phyloP scores from a whole-genome alignment of 805 yeast species.

The Metschnikowia hibisci region DNA sequence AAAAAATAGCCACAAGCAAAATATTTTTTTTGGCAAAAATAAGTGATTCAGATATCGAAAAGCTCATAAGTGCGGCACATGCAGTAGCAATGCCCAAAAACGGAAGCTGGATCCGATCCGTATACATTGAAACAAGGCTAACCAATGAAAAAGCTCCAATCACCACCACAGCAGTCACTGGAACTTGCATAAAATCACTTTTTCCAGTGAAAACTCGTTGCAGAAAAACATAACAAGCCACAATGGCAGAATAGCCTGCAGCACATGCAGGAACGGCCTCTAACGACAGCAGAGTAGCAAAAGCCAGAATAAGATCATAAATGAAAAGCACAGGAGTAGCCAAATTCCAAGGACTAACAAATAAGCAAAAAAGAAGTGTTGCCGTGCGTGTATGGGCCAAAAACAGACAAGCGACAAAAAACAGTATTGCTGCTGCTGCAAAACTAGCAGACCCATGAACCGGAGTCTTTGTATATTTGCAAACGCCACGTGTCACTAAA shows the following conservation, averaged over 20 bases:
- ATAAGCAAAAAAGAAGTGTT: conserved; percentile 28
- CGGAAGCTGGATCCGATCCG: conserved; percentile 7
- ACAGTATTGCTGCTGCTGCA: conserved; percentile 19
- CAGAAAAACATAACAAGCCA: conserved; percentile 16
- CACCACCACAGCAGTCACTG: conserved; percentile 3
- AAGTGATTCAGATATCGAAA: conserved; percentile 10
- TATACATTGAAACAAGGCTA: conserved; percentile 1
- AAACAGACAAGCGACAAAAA: conserved; percentile 22
- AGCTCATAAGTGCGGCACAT: conserved; percentile 12
- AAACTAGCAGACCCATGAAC: conserved; percentile 12
- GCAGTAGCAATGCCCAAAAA: conserved; percentile 14
- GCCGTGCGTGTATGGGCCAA: conserved; percentile 26
- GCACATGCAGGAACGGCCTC: conserved; percentile 5
- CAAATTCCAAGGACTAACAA: conserved; percentile 27
- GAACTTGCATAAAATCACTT: not conserved
- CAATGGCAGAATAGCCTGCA: conserved; percentile 20
- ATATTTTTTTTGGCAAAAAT: conserved; percentile 10
- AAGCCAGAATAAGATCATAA: conserved; percentile 22
- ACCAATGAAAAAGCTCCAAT: not conserved
- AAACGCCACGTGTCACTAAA: conserved; percentile 16
- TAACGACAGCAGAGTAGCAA: conserved; percentile 1
- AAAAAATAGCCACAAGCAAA: conserved; percentile 10
- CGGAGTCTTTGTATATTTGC: conserved; percentile 5
- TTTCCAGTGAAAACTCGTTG: conserved; percentile 1
- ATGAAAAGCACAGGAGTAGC: conserved; percentile 28